phyloP scores from a whole-genome alignment of 305 asterid species.

The Plantago coronopus region DNA sequence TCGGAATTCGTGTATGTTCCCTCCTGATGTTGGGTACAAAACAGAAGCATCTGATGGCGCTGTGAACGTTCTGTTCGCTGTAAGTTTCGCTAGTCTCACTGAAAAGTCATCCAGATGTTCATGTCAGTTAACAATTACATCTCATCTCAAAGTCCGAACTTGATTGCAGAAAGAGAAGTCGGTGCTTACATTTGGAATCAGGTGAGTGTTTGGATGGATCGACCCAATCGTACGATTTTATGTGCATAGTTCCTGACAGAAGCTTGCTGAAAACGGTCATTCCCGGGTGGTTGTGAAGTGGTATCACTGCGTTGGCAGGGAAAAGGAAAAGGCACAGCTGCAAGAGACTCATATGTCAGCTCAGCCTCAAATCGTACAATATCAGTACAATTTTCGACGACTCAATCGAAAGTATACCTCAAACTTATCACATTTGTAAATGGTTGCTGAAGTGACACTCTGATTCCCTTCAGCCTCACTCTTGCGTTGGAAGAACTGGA shows the following conservation, averaged over 20 bases:
- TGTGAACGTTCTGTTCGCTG: slow-evolving; percentile 42
- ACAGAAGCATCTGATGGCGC: slow-evolving; percentile 68
- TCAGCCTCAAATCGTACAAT: neutral
- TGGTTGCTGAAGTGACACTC: slow-evolving; percentile 61
- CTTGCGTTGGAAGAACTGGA: slow-evolving; percentile 57
- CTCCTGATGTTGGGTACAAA: slow-evolving; percentile 78
- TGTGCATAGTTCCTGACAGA: slow-evolving; percentile 79
- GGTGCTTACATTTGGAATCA: slow-evolving; percentile 31
- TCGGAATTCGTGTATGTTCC: slow-evolving; percentile 71
- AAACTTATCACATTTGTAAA: slow-evolving; percentile 42
- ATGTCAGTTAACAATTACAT: neutral
- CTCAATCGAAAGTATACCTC: slow-evolving; percentile 26
- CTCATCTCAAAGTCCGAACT: no score
- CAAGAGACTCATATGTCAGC: neutral
- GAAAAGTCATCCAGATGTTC: slow-evolving; percentile 17
- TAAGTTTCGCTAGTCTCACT: slow-evolving; percentile 58
- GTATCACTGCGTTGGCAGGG: slow-evolving; percentile 69
- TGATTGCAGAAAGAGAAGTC: neutral
- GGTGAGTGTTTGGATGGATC: slow-evolving; percentile 26
- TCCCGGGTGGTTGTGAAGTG: slow-evolving; percentile 93
- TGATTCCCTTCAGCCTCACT: slow-evolving; percentile 37
- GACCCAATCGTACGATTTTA: slow-evolving; percentile 80
- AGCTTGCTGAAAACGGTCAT: slow-evolving; percentile 97
- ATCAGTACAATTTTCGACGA: neutral
- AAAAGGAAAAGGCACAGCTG: slow-evolving; percentile 82